phyloP scores from a whole-genome alignment of 306 rosid species.

The Acacia crassicarpa region DNA sequence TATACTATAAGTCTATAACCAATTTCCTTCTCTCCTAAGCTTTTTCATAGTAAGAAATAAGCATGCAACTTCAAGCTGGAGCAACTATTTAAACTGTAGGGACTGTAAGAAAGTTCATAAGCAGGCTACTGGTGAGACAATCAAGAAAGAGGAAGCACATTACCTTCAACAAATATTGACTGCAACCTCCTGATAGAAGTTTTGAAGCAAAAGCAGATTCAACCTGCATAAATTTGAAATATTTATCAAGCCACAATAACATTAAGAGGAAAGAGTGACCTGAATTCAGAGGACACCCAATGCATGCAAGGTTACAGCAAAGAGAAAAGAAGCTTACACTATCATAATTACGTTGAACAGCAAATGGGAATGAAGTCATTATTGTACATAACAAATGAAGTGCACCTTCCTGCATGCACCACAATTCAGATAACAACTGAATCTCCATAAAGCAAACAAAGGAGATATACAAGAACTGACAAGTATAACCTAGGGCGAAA shows the following conservation, averaged over 20 bases:
- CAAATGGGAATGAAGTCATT: slow-evolving; percentile 58
- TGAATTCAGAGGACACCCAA: neutral
- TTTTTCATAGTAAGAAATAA: neutral
- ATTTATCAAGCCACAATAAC: slow-evolving; percentile 10
- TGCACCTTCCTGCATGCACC: slow-evolving; percentile 76
- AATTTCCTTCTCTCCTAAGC: neutral
- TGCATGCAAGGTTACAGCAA: slow-evolving; percentile 1
- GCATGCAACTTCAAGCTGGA: too few relatives aligned
- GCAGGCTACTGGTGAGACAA: neutral
- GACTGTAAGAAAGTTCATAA: neutral
- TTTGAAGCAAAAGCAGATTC: neutral
- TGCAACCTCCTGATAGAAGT: neutral
- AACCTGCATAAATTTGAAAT: neutral
- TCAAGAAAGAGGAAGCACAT: neutral
- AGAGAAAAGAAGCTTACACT: slow-evolving; percentile 55
- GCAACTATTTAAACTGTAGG: too few relatives aligned
- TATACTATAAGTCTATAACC: neutral
- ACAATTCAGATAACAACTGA: slow-evolving; percentile 31
- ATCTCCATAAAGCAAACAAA: slow-evolving; percentile 24
- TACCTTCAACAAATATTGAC: neutral
- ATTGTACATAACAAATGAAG: slow-evolving; percentile 60
- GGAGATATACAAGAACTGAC: slow-evolving; percentile 1
- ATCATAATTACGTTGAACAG: slow-evolving; percentile 68
- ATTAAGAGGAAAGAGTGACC: neutral
- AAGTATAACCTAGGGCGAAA: slow-evolving; percentile 15